Conservation (phyloP, 177 flowering plant genomes). For the Tripterygium wilfordii region DNA sequence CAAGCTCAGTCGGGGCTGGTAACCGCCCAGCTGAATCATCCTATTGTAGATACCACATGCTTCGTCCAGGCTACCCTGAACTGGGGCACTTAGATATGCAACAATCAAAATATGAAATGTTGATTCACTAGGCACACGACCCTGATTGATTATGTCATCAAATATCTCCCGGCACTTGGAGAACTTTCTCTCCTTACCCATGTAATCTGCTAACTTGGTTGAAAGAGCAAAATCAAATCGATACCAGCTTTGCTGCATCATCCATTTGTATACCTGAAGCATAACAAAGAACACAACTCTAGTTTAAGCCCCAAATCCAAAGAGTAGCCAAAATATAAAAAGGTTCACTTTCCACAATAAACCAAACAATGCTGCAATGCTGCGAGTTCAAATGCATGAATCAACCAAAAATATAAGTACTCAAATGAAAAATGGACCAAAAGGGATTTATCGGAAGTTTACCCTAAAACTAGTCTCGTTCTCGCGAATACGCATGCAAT, state of each 20-base stretch:
- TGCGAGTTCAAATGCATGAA: too few species aligned
- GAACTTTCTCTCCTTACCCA: slow-evolving; percentile 83
- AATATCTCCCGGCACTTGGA: slow-evolving; percentile 80
- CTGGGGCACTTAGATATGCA: slow-evolving; percentile 73
- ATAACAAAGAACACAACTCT: background rate
- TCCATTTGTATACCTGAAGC: slow-evolving; percentile 88
- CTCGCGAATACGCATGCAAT: slow-evolving; percentile 79
- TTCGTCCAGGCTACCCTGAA: slow-evolving; percentile 71
- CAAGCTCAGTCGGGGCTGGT: slow-evolving; percentile 73
- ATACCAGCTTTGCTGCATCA: slow-evolving; percentile 83
- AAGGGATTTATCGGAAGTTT: background rate
- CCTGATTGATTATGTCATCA: slow-evolving; percentile 79
- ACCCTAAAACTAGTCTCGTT: slow-evolving; percentile 77
- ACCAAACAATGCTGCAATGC: too few species aligned
- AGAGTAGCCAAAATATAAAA: too few species aligned
- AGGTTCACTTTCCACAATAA: too few species aligned
- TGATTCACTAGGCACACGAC: slow-evolving; percentile 82
- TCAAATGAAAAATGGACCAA: background rate
- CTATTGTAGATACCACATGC: slow-evolving; percentile 84
- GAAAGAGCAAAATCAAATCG: slow-evolving; percentile 84
- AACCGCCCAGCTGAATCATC: slow-evolving; percentile 94
- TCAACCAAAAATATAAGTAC: too few species aligned
- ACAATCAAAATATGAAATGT: slow-evolving; percentile 79
- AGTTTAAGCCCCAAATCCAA: background rate
- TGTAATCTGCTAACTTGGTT: slow-evolving; percentile 79